These are phyloP conservation scores for Candida golubevii DNA, from an alignment of 805 yeast species.

Conservation along the genomic window DNA sequence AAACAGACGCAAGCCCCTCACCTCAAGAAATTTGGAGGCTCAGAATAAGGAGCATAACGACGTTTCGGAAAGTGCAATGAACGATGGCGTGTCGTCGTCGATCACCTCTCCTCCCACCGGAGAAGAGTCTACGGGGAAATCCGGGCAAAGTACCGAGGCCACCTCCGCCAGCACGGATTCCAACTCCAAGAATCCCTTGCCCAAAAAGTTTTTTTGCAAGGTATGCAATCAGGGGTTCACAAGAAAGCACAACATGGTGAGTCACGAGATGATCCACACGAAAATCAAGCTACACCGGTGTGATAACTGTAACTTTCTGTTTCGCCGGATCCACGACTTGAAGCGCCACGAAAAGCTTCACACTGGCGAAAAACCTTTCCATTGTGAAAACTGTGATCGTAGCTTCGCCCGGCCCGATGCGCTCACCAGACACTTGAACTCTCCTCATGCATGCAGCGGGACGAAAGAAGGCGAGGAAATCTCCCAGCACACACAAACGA, in stretches of 20 bases:
- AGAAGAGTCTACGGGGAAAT: constrained; percentile 4
- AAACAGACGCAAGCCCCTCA: constrained; percentile 7
- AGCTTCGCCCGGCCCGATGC: constrained; percentile 76
- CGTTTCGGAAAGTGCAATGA: not conserved
- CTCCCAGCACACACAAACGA: constrained; percentile 4
- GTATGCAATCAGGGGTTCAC: constrained; percentile 63
- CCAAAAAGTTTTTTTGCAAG: constrained; percentile 46
- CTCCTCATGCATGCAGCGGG: constrained; percentile 32
- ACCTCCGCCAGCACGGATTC: not conserved
- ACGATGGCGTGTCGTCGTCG: not conserved
- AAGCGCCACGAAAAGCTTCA: constrained; percentile 66
- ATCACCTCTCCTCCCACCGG: constrained; percentile 8
- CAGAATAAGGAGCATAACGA: constrained; percentile 1
- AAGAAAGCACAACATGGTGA: constrained; percentile 68
- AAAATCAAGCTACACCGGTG: constrained; percentile 62
- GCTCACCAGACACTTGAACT: constrained; percentile 59
- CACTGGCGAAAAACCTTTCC: constrained; percentile 68
- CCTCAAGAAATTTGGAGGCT: constrained; percentile 4
- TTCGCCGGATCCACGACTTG: constrained; percentile 72
- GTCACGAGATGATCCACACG: constrained; percentile 68
- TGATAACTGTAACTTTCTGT: constrained; percentile 53
- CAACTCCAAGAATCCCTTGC: constrained; percentile 2
- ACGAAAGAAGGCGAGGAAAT: constrained; percentile 1
- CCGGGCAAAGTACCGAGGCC: constrained; percentile 1
- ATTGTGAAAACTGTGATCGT: constrained; percentile 57